These are phyloP conservation scores for Diutina siamensis DNA, from an alignment of 1,139 yeast genomes.

Conservation along the genomic window DNA sequence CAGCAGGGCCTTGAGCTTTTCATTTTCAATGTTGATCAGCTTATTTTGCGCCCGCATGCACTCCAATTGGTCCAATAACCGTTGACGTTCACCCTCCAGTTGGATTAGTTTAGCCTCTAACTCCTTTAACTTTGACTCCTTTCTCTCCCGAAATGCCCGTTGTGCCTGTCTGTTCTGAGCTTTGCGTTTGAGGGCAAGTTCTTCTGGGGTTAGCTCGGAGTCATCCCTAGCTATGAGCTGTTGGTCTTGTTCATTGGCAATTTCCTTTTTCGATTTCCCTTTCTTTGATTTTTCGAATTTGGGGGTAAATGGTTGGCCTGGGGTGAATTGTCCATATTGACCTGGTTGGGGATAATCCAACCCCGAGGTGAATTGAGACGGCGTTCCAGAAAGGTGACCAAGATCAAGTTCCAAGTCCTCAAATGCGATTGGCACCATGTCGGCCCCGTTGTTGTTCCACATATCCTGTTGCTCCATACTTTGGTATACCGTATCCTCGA, in stretches of 20 bases:
- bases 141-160: conserved; percentile 78
- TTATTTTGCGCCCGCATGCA: conserved; percentile 48
- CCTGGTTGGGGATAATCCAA: background rate
- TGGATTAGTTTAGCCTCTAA: conserved; percentile 47
- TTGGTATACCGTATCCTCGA: background rate
- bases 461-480: background rate
- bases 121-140: conserved; percentile 62
- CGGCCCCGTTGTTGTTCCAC: background rate
- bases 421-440: background rate
- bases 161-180: conserved; percentile 89
- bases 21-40: conserved; percentile 17
- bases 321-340: background rate
- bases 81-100: conserved; percentile 49
- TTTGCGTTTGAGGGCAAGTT: conserved; percentile 45
- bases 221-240: conserved; percentile 18
- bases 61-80: conserved; percentile 43
- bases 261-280: background rate
- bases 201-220: conserved; percentile 34
- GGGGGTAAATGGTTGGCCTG: background rate
- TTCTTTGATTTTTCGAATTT: background rate
- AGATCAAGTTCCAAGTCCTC: background rate
- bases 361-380: background rate
- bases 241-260: conserved; percentile 2
- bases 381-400: background rate
- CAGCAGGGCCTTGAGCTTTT: conserved; percentile 11